Base-by-base conservation (phyloP, 202 grass and related monocot genomes). In the Schoenoplectus tabernaemontani region DNA sequence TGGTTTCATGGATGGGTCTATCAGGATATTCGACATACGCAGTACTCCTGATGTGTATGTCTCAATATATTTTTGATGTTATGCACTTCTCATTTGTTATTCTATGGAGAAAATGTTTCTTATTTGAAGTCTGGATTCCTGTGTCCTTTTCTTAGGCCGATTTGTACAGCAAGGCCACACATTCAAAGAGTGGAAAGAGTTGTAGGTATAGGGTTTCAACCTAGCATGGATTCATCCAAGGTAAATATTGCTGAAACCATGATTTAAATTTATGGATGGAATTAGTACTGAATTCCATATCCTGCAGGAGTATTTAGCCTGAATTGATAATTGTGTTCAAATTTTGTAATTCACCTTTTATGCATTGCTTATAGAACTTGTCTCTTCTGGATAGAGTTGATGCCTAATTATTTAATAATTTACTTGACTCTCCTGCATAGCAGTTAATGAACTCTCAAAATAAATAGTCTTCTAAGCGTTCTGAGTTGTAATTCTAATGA, bases 141-240 rank as follows among this genome's bases (percentile, higher is more conserved):
- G 59, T 9, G 42, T 43, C 17, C 7, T 89, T 23, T 73, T 87
- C 19, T 60, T 87, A 99, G 96, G 77, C 72, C 66, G 30, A 85
- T 89, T 51, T 99, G 82, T 85, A 83, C 59, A 59, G 90, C 92
- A 48, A 87, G 65, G 78, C 96, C 92, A 28, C 96, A 99, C 89
- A 82, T 81, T 59, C 92, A 91, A 75, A 91, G 83, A 81, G 86
- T 93, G 65, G 96, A 93, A 73, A 90, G 81, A 51, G 90, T 99
- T 81, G 92, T 99, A 36, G 96, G 96, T 59, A 84, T 99, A 83
- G 96, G 96, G 16, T 99, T 99, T 89, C 96, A 99, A 64, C 90
- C 96, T 82, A 90, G 85, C 7, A 83, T 88, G 83, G 92, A 99
- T 87, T 86, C 92, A 81, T 86, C 85, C 46, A 99, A 96, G 92